Evolutionary conservation across 1,284 basidiomycete genomes (phyloP).

Genomic region (Ceratobasidium papillatum): DNA sequence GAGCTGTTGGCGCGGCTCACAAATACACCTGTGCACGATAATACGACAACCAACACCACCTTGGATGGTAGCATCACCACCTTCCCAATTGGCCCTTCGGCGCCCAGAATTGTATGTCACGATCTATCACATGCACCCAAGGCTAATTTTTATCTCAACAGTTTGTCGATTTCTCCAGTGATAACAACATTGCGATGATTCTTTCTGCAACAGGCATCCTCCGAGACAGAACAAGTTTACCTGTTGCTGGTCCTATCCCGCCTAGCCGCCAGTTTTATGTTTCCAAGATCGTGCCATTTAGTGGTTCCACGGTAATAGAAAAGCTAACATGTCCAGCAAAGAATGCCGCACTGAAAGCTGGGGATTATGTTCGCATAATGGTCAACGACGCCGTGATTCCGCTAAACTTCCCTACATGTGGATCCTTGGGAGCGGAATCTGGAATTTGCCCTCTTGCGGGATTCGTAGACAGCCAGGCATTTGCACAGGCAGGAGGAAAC

Average conservation of each 20-base stretch:
- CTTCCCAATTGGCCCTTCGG: slow-evolving; percentile 51
- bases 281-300: slow-evolving; percentile 46
- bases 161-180: slow-evolving; percentile 53
- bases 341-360: not conserved
- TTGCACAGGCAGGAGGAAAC: slow-evolving; percentile 41
- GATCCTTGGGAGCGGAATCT: slow-evolving; percentile 27
- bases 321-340: slow-evolving; percentile 23
- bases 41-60: slow-evolving; percentile 54
- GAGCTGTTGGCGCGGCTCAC: slow-evolving; percentile 57
- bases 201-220: slow-evolving; percentile 47
- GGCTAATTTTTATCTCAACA: slow-evolving; percentile 10
- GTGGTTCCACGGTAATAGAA: slow-evolving; percentile 46
- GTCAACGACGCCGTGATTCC: slow-evolving; percentile 48
- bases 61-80: slow-evolving; percentile 50
- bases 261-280: slow-evolving; percentile 13
- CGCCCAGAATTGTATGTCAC: slow-evolving; percentile 36
- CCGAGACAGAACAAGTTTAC: slow-evolving; percentile 18
- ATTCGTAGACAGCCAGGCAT: slow-evolving; percentile 46
- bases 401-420: slow-evolving; percentile 43
- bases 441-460: slow-evolving; percentile 46
- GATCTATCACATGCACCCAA: not conserved
- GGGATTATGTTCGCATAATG: slow-evolving; percentile 46
- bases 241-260: slow-evolving; percentile 24
- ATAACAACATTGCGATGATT: slow-evolving; percentile 56
- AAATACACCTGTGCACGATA: slow-evolving; percentile 49